Base-by-base conservation (phyloP, 352 stramenopile genomes). In the Phytophthora hibernalis region DNA sequence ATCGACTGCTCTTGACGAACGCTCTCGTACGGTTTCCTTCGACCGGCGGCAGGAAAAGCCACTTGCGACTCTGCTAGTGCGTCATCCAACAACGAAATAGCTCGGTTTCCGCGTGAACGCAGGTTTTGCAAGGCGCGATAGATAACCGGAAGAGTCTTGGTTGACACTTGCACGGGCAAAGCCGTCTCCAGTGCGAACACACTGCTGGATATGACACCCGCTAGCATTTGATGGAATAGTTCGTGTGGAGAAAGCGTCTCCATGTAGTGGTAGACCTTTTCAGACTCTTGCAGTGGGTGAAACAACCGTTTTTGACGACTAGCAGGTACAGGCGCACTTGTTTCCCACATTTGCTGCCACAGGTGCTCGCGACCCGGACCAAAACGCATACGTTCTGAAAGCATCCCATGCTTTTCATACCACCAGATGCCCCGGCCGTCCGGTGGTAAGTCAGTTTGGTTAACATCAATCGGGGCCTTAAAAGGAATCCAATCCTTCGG, bases 191-290 rank as follows among this genome's bases (percentile, higher is more conserved):
- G 52, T n/a, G 82, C 79, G 26, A 76, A 80, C n/a, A 85, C 73
- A 47, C 71, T 80, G 53, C 78, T 86, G 1, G 82, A 76, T 15
- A 93, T 89, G 6, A 70, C 78, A 22, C 76, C 85, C 8, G 79
- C 76, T 12, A 93, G 72, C 76, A 92, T 91, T 63, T 95, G 87
- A 31, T 92, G 84, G 43, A 95, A 91, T 44, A 95, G 79, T 38
- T 92, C 84, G 44, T 89, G 79, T 0, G 85, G 83, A 5, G 83
- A 83, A 16, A 95, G 76, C 3, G 85, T 95, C 64, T 95, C 87
- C 44, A 95, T 72, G 54, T 93, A 93, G 57, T 95, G 82, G 40
- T 85, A 93, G 5, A 95, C 52, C 58, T 93, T 92, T 55, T 95
- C 87, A 2, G 87, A 87, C 56, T 95, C 87, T 20, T 88, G 74